Percentiles rank a stretch among this genome's conserved stretches.
Evolutionary conservation across 2,329 filamentous ascomycete genomes (phyloP).

Genomic region (Fusarium palustre): DNA sequence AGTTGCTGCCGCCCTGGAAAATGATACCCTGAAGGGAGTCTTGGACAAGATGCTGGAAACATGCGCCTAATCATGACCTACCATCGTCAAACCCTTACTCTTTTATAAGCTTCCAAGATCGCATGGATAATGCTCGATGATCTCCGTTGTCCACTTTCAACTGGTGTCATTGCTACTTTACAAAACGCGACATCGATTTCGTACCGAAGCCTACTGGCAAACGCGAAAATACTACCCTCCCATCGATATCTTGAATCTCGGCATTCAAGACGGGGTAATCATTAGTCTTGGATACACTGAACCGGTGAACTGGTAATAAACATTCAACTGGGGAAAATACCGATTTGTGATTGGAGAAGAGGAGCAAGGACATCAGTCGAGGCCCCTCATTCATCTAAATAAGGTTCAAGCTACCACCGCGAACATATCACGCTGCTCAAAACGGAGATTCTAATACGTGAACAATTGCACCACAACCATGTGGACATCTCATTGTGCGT

Average conservation of each 20-base stretch:
- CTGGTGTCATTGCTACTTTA: background rate
- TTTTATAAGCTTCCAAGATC: slow-evolving; percentile 5
- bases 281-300: slow-evolving; percentile 16
- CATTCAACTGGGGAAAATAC: slow-evolving; percentile 11
- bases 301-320: slow-evolving; percentile 26
- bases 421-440: slow-evolving; percentile 26
- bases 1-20: slow-evolving; percentile 93
- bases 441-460: slow-evolving; percentile 11
- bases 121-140: slow-evolving; percentile 13
- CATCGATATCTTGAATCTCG: slow-evolving; percentile 30
- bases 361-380: slow-evolving; percentile 21
- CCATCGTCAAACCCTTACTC: background rate
- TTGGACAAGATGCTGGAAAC: slow-evolving; percentile 94
- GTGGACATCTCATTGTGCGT: slow-evolving; percentile 1
- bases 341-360: slow-evolving; percentile 38
- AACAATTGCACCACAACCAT: slow-evolving; percentile 5
- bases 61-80: slow-evolving; percentile 65
- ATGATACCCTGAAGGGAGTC: slow-evolving; percentile 87
- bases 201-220: slow-evolving; percentile 12
- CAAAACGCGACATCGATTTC: slow-evolving; percentile 15
- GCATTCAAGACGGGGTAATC: slow-evolving; percentile 22
- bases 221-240: slow-evolving; percentile 27
- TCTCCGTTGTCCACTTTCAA: background rate
- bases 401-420: slow-evolving; percentile 39
- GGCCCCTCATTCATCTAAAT: slow-evolving; percentile 36